phyloP scores from a whole-genome alignment of 2,329 filamentous ascomycete species.

The Penicillium sp. region DNA sequence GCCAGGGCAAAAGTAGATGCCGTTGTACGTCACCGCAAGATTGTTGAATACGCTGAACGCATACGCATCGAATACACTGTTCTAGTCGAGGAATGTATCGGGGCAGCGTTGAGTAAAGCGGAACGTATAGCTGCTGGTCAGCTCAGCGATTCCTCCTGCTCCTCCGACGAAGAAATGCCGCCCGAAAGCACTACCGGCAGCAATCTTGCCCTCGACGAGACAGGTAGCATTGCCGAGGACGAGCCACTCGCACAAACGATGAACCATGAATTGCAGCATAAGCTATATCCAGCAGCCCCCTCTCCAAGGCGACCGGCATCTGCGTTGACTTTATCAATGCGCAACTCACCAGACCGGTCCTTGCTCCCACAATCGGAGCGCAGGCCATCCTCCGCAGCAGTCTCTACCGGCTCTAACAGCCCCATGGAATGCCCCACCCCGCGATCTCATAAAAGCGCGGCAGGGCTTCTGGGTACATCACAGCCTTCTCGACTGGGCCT shows the following conservation, averaged over 20 bases:
- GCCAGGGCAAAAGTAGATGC: constrained; percentile 89
- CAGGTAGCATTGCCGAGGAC: constrained; percentile 9
- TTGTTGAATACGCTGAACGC: constrained; percentile 93
- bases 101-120: constrained; percentile 85
- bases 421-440: constrained; percentile 89
- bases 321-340: constrained; percentile 57
- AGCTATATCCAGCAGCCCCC: constrained; percentile 11
- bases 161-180: constrained; percentile 56
- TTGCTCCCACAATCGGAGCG: constrained; percentile 47
- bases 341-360: constrained; percentile 53
- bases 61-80: constrained; percentile 92
- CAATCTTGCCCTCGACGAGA: constrained; percentile 1
- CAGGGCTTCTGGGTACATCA: constrained; percentile 57
- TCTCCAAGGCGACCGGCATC: constrained; percentile 36
- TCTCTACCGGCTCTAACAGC: constrained; percentile 83
- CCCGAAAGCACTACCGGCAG: constrained; percentile 34
- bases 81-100: constrained; percentile 91
- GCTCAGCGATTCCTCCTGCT: constrained; percentile 71
- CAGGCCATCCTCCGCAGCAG: constrained; percentile 59
- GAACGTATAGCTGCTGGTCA: constrained; percentile 82
- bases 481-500: constrained; percentile 70
- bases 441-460: constrained; percentile 69
- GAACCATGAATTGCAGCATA: constrained; percentile 13
- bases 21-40: constrained; percentile 83
- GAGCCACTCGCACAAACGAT: constrained; percentile 8